A percentile compares a stretch with the other conserved stretches of the same genome.
These are phyloP conservation scores for Rosa lucieae DNA, from an alignment of 306 rosid genomes.

Conservation along the genomic window DNA sequence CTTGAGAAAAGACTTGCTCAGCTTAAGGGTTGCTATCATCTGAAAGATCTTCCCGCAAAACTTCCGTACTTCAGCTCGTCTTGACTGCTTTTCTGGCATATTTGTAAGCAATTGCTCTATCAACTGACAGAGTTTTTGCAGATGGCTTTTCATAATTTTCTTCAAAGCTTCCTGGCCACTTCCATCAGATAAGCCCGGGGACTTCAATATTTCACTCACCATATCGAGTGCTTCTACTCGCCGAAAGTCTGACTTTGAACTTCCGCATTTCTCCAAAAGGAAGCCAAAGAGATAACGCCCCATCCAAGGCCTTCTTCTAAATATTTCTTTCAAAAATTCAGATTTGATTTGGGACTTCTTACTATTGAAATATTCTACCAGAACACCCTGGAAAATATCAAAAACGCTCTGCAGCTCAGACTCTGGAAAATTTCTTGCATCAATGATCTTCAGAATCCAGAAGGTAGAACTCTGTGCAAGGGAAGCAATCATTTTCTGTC, in stretches of 20 bases:
- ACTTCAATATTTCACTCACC: constrained; percentile 59
- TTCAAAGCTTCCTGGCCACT: constrained; percentile 41
- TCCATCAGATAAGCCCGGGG: constrained; percentile 37
- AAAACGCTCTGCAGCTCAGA: constrained; percentile 54
- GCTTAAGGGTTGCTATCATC: constrained; percentile 43
- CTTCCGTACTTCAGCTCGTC: constrained; percentile 60
- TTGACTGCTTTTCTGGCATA: constrained; percentile 64
- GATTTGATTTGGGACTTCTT: constrained; percentile 80
- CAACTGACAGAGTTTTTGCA: constrained; percentile 48
- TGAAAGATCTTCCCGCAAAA: constrained; percentile 59
- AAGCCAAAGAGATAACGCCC: constrained; percentile 64
- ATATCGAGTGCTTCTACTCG: constrained; percentile 79
- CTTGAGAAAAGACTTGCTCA: constrained; percentile 47
- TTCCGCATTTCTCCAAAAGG: constrained; percentile 65
- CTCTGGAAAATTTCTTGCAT: constrained; percentile 55
- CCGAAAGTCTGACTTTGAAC: constrained; percentile 70
- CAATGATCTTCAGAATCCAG: constrained; percentile 80
- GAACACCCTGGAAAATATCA: constrained; percentile 52
- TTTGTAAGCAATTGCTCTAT: constrained; percentile 63
- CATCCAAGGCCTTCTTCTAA: constrained; percentile 75
- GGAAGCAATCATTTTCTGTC: constrained; percentile 67
- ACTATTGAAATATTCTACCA: constrained; percentile 57
- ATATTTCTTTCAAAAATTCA: constrained; percentile 73
- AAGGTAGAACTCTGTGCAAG: constrained; percentile 79
- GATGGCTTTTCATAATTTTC: constrained; percentile 47